Evolutionary conservation across 2,329 filamentous ascomycete genomes (phyloP), one percentile per base, ranked within the genome.

Genomic region (Botryotinia narcissicola): DNA sequence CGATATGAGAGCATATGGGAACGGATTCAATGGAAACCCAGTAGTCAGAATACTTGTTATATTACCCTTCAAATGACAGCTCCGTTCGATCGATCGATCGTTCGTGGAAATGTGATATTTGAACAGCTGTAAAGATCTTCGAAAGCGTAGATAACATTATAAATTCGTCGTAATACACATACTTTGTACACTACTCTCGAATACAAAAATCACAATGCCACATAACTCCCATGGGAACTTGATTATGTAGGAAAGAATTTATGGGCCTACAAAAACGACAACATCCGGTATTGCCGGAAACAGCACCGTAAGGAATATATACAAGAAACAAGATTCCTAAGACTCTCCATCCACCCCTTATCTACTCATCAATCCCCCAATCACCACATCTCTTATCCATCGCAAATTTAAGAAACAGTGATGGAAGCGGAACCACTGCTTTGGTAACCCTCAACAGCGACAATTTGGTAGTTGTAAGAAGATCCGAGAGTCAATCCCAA

Each of bases 381-480:
- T 22, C 18, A 9, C 20, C 10, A 1, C 2, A 1, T 14, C 4
- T 61, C 5, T 5, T 4, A 4, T 20, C n/a, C 29, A 48, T 25
- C n/a, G 22, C 63, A 35, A 1, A 46, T 8, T 29, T 70, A 70
- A 35, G 61, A 72, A 44, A 76, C 75, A 6, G 75, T 76, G 25
- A 76, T 73, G 2, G 64, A 32, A 18, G 74, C 59, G 6, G 64
- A 62, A 25, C 75, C 75, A 67, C 54, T 73, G 46, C 71, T 73
- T 37, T 70, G 29, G 40, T 76, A 75, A 1, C 74, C 75, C 48
- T 75, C 76, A 3, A 70, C 70, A 51, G 81, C 67, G 46, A 88
- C 80, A 74, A 89, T 87, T 82, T 86, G 84, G 78, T 88, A 89
- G 79, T 88, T 75, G 29, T 35, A 59, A 0, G 72, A 37, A 3